A percentile compares a stretch with the other conserved stretches of the same genome.
Conservation (phyloP, 345 rosid genomes). For the Eucalyptus victrix region DNA sequence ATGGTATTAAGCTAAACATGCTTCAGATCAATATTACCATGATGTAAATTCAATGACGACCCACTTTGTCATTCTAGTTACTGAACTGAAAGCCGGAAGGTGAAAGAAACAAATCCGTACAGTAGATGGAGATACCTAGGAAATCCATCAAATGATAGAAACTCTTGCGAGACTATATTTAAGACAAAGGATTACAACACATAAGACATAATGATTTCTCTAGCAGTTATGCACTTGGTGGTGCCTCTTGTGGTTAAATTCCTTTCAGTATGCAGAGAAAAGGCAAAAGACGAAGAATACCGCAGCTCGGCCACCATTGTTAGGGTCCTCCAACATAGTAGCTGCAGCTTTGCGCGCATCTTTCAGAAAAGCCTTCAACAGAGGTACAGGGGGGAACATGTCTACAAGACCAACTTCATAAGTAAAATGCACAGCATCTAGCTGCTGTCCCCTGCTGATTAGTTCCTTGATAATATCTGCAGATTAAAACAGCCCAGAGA, state of each 20-base stretch:
- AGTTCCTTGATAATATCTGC: slow-evolving; percentile 86
- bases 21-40: not conserved
- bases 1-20: not conserved
- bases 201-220: not conserved
- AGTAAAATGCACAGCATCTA: slow-evolving; percentile 96
- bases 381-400: slow-evolving; percentile 82
- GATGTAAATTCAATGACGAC: not conserved
- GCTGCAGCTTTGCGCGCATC: slow-evolving; percentile 89
- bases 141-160: not conserved
- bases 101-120: not conserved
- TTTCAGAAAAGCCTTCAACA: slow-evolving; percentile 76
- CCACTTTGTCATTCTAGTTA: not conserved
- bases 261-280: not conserved
- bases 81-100: not conserved
- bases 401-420: slow-evolving; percentile 87
- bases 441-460: slow-evolving; percentile 88
- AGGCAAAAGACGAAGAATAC: slow-evolving; percentile 16
- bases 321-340: slow-evolving; percentile 76
- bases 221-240: not conserved
- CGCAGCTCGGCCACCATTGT: slow-evolving; percentile 75
- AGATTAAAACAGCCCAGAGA: not conserved
- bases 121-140: not conserved
- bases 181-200: not conserved
- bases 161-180: not conserved
- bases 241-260: not conserved